Base-by-base conservation (phyloP, 2,329 filamentous ascomycete species). In the Mycogone perniciosa region DNA sequence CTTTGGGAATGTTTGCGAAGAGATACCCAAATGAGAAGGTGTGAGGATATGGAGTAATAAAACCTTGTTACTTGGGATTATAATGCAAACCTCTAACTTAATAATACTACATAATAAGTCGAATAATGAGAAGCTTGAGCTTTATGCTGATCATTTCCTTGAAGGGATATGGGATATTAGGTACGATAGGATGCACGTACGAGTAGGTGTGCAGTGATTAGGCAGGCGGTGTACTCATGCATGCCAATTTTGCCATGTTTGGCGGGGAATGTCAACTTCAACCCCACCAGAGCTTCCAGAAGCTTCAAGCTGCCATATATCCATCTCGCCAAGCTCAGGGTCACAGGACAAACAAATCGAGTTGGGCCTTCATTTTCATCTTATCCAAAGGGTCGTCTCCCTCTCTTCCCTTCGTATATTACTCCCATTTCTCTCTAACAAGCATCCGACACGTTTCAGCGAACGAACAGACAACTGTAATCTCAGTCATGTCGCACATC, bases 1-100 rank as follows among this genome's bases (percentile, higher is more conserved):
- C 93, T 2, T 68, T 99, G 57, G 93, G 93, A 5, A 86, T 96
- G 81, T 99, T 89, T 75, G 82, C 86, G 4, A 79, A 74, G 60
- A 81, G 76, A 56, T 91, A 85, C 57, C 86, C 86, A 0, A 76
- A 88, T 54, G 79, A 84, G 51, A 76, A 72, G 60, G 66, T 88
- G 3, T 45, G 34, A 43, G 31, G 43, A 8, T 10, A 8, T 2
- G 26, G n/a, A 8, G 38, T 26, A 42, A 11, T 8, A n/a, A n/a
- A n/a, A 8, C 8, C n/a, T 35, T 35, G 33, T n/a, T 35, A 3
- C 8, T 35, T 8, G 8, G 33, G 33, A 35, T 8, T 35, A 35
- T 3, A n/a, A 20, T 20, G 20, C 20, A 20, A 20, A 20, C 2
- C 20, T 20, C 20, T 20, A 20, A 20, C 20, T 20, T 20, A 20